Base-by-base conservation (phyloP, 2,329 filamentous ascomycete genomes). In the Neospermospora avenae region DNA sequence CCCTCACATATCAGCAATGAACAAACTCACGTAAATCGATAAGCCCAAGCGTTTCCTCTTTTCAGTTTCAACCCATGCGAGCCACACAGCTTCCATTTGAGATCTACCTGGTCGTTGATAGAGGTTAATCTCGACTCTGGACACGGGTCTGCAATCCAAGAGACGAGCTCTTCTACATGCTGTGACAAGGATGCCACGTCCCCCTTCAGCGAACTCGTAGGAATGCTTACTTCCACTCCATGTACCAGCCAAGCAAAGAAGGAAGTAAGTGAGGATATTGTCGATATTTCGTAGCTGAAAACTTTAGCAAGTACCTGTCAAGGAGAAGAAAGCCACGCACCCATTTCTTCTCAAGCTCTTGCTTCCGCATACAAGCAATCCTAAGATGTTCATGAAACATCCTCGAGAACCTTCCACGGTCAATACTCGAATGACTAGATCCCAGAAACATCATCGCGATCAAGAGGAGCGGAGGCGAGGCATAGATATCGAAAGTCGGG, bases 381-480 rank as follows among this genome's bases (percentile, higher is more conserved):
- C 67, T 65, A 2, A 65, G 61, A 59, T 69, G 65, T 51, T 71
- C 67, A 60, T 70, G 64, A 48, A 70, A 70, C 1, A 68, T 25
- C 13, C 68, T 61, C 13, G 64, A 66, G 52, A 71, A 71, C 1
- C 68, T 57, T 13, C 68, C 68, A 28, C 66, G 62, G 58, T 71
- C 69, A 7, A 54, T 55, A 11, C 56, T 61, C 1, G 69, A 70
- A 60, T 71, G 67, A 52, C 67, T 67, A 13, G 68, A 69, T 3
- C 69, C 69, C 7, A 71, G 61, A 45, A 71, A 69, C 68, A 70
- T 70, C 68, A 71, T 71, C 2, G 66, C 63, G 2, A 68, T 52
- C 5, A 71, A 53, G 18, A 71, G 57, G 3, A 70, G 54, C 35
- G 68, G 68, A 42, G 65, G 61, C 25, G 61, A 59, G 18, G 55